These are phyloP conservation scores for Leccinum subtestaceum DNA, from an alignment of 768 basidiomycete genomes.

Conservation along the genomic window DNA sequence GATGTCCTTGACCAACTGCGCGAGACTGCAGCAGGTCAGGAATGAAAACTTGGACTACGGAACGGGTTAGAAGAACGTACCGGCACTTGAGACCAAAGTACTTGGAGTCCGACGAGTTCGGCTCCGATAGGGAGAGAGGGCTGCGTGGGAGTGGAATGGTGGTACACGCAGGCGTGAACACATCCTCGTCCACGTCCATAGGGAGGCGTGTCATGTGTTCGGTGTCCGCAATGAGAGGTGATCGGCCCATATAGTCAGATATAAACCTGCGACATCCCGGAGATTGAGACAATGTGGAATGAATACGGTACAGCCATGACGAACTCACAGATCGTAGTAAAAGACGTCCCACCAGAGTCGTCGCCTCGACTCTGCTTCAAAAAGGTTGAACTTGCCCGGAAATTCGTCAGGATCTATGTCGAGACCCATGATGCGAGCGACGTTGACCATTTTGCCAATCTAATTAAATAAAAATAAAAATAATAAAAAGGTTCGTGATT, in stretches of 20 bases:
- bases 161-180: conserved; percentile 46
- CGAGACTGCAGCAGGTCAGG: conserved; percentile 41
- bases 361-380: conserved; percentile 50
- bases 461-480: conserved; percentile 19
- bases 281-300: conserved; percentile 10
- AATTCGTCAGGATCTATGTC: conserved; percentile 56
- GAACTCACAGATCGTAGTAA: conserved; percentile 74
- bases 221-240: conserved; percentile 54
- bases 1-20: conserved; percentile 60
- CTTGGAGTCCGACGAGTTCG: conserved; percentile 36
- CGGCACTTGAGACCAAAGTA: conserved; percentile 60
- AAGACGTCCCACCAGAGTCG: conserved; percentile 79
- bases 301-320: not conserved
- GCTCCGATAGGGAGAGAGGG: conserved; percentile 24
- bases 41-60: not conserved
- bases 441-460: conserved; percentile 69
- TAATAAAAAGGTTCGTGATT: conserved; percentile 7
- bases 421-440: conserved; percentile 63
- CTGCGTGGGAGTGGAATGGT: conserved; percentile 40
- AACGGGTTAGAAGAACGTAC: conserved; percentile 35
- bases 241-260: conserved; percentile 63
- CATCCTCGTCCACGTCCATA: conserved; percentile 53
- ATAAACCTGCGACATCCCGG: conserved; percentile 48
- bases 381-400: conserved; percentile 44
- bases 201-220: conserved; percentile 58